phyloP scores from a whole-genome alignment of 2,329 filamentous ascomycete species.

The Nothophaeocryptopus gaeumannii region DNA sequence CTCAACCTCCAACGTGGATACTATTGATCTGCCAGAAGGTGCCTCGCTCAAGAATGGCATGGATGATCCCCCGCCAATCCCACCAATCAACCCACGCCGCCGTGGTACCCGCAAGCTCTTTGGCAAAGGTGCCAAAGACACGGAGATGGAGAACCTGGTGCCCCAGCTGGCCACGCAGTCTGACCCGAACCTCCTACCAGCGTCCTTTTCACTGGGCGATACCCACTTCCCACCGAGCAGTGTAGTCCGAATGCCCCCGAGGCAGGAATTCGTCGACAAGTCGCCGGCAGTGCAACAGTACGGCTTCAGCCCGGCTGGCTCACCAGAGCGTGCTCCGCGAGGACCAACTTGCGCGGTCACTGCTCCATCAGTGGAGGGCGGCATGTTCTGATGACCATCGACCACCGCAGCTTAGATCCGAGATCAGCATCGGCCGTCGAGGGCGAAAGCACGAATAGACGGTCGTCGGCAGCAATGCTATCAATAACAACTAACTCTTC shows the following conservation, averaged over 20 bases:
- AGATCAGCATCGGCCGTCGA: no score
- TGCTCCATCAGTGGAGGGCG: constrained; percentile 15
- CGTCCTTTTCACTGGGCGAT: constrained; percentile 11
- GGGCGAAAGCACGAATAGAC: constrained; percentile 6
- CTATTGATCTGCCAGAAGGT: constrained; percentile 56
- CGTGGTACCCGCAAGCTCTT: constrained; percentile 43
- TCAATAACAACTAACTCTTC: background rate
- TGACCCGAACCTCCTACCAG: constrained; percentile 13
- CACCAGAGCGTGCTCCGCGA: constrained; percentile 9
- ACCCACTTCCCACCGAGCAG: constrained; percentile 19
- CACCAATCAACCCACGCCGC: constrained; percentile 59
- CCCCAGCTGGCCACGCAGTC: constrained; percentile 11
- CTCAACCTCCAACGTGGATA: constrained; percentile 57
- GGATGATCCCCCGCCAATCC: constrained; percentile 50
- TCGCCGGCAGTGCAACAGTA: constrained; percentile 10
- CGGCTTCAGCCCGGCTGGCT: constrained; percentile 10
- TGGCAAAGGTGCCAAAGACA: constrained; percentile 19
- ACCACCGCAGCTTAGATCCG: constrained; percentile 15
- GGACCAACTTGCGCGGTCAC: constrained; percentile 12
- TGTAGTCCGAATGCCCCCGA: constrained; percentile 17
- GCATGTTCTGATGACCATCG: constrained; percentile 21
- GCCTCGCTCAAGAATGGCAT: constrained; percentile 55
- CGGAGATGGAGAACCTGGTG: constrained; percentile 3
- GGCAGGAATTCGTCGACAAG: constrained; percentile 8
- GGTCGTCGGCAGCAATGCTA: no score